A percentile compares a stretch with the other conserved stretches of the same genome.
These are phyloP conservation scores for Trichosporon coremiiforme DNA, from an alignment of 1,284 basidiomycete species.

Conservation along the genomic window DNA sequence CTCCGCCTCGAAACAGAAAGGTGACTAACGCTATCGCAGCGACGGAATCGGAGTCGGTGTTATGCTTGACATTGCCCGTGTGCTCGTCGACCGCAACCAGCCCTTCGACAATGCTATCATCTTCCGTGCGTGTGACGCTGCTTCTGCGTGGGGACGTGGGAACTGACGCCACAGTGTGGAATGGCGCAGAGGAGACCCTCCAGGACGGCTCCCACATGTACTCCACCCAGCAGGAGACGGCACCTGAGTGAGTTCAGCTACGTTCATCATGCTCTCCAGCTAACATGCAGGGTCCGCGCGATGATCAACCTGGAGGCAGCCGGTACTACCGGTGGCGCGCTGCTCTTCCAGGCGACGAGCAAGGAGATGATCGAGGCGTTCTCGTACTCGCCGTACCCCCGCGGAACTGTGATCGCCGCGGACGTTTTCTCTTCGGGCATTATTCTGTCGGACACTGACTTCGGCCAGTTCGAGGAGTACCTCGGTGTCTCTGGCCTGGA, in stretches of 20 bases:
- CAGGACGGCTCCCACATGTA: slow-evolving; percentile 94
- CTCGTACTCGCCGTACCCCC: slow-evolving; percentile 79
- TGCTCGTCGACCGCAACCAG: slow-evolving; percentile 72
- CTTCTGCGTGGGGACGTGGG: not conserved
- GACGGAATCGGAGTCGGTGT: slow-evolving; percentile 85
- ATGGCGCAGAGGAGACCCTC: slow-evolving; percentile 81
- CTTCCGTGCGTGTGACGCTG: slow-evolving; percentile 65
- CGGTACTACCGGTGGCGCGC: slow-evolving; percentile 81
- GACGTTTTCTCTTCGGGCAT: slow-evolving; percentile 94
- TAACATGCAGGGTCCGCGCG: slow-evolving; percentile 69
- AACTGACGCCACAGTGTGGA: slow-evolving; percentile 69
- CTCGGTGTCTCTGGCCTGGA: slow-evolving; percentile 85
- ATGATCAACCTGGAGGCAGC: slow-evolving; percentile 66
- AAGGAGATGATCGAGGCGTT: slow-evolving; percentile 93
- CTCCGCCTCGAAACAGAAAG: not conserved
- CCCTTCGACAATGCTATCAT: slow-evolving; percentile 77
- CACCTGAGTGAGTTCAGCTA: slow-evolving; percentile 63
- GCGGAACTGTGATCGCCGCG: slow-evolving; percentile 87
- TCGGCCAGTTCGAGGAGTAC: slow-evolving; percentile 91
- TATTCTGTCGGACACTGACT: slow-evolving; percentile 88
- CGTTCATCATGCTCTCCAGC: too few relatives aligned
- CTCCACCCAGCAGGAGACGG: slow-evolving; percentile 78
- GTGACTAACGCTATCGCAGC: slow-evolving; percentile 33
- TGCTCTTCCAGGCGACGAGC: slow-evolving; percentile 95
- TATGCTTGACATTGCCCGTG: slow-evolving; percentile 86